Evolutionary conservation across 768 basidiomycete species (phyloP).

Genomic region (Lactarius hengduanensis): DNA sequence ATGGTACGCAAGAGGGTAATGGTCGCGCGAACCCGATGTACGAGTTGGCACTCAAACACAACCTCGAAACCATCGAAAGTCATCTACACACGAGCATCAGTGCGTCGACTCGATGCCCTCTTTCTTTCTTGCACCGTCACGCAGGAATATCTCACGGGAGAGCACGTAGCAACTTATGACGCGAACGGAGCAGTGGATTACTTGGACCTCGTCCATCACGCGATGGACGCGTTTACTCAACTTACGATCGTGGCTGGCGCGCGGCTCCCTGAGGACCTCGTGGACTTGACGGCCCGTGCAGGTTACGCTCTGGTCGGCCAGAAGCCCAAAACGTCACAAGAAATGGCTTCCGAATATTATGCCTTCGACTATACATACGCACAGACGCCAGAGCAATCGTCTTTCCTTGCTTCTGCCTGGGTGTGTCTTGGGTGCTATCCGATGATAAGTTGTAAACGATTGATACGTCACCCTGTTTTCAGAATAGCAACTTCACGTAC

Average conservation of each 20-base stretch:
- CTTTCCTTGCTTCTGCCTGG: conserved; percentile 56
- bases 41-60: conserved; percentile 50
- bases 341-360: conserved; percentile 57
- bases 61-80: conserved; percentile 44
- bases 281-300: conserved; percentile 49
- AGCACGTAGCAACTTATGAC: conserved; percentile 48
- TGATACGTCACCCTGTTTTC: not conserved
- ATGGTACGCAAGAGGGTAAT: conserved; percentile 43
- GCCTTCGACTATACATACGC: conserved; percentile 50
- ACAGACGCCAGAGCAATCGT: conserved; percentile 57
- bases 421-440: conserved; percentile 35
- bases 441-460: not conserved
- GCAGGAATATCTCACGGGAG: not conserved
- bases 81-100: conserved; percentile 33
- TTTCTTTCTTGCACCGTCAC: not conserved
- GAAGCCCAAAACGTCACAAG: conserved; percentile 46
- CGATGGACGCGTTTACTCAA: conserved; percentile 40
- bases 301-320: conserved; percentile 50
- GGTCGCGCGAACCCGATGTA: conserved; percentile 58
- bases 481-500: conserved; percentile 63
- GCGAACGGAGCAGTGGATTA: conserved; percentile 47
- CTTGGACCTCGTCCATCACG: conserved; percentile 42
- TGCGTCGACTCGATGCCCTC: conserved; percentile 37
- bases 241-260: conserved; percentile 44
- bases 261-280: conserved; percentile 41